Percentiles rank a stretch among this genome's conserved stretches.
phyloP scores from a whole-genome alignment of 2,329 filamentous ascomycete genomes.

The Onygenales sp. region DNA sequence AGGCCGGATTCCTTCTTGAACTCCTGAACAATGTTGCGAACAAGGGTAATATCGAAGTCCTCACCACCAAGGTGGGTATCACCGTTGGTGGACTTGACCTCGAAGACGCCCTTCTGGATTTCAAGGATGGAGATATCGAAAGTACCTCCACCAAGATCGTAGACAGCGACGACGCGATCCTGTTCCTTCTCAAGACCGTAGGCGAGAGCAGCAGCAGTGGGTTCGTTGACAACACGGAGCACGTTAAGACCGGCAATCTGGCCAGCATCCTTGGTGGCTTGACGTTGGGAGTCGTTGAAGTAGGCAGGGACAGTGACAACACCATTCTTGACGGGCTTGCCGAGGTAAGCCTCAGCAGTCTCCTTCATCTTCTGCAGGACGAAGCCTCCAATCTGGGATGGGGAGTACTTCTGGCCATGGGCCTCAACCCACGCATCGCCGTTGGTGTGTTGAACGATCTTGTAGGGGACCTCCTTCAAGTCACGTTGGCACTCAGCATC shows the following conservation, averaged over 20 bases:
- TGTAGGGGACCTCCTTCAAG: slow-evolving; percentile 96
- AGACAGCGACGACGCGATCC: slow-evolving; percentile 84
- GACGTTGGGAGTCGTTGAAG: slow-evolving; percentile 97
- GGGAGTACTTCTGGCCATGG: slow-evolving; percentile 90
- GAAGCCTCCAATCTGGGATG: slow-evolving; percentile 96
- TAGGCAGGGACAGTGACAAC: slow-evolving; percentile 96
- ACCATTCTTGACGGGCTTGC: slow-evolving; percentile 86
- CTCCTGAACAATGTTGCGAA: slow-evolving; percentile 84
- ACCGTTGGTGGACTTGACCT: slow-evolving; percentile 98
- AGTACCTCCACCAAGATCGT: slow-evolving; percentile 96
- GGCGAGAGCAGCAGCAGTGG: slow-evolving; percentile 87
- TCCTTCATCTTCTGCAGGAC: slow-evolving; percentile 99
- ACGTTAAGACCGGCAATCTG: slow-evolving; percentile 95
- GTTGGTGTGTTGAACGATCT: slow-evolving; percentile 94
- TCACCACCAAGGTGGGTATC: slow-evolving; percentile 97
- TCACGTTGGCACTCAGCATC: slow-evolving; percentile 91
- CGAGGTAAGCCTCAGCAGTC: slow-evolving; percentile 86
- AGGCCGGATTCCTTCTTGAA: slow-evolving; percentile 96
- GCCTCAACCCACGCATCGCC: slow-evolving; percentile 94
- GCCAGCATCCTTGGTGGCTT: slow-evolving; percentile 96
- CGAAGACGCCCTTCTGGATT: slow-evolving; percentile 96
- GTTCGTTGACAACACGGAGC: slow-evolving; percentile 95
- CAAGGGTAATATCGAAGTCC: slow-evolving; percentile 92
- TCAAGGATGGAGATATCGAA: slow-evolving; percentile 98
- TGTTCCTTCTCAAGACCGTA: slow-evolving; percentile 94